These are phyloP conservation scores for Verticillium dahliae DNA, from an alignment of 2,329 filamentous ascomycete species.

Conservation along the genomic window DNA sequence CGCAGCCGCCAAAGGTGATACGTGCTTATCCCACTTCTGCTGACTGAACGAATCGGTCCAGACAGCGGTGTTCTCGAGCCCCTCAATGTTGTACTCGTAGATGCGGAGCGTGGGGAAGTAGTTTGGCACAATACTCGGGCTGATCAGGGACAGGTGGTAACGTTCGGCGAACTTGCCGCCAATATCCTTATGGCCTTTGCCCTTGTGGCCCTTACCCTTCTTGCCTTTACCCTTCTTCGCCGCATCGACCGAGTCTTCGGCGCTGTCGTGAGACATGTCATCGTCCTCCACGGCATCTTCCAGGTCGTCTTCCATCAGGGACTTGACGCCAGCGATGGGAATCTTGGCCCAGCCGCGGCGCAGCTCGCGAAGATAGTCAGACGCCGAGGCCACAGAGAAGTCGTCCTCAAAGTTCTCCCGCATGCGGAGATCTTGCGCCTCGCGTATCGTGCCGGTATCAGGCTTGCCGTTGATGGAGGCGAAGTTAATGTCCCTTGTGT, in stretches of 20 bases:
- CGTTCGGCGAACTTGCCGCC: slow-evolving; percentile 79
- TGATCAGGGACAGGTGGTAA: slow-evolving; percentile 74
- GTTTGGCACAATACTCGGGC: slow-evolving; percentile 85
- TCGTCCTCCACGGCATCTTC: slow-evolving; percentile 12
- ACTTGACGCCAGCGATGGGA: slow-evolving; percentile 40
- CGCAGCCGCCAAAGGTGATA: background rate
- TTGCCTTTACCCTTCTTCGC: slow-evolving; percentile 22
- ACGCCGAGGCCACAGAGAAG: slow-evolving; percentile 60
- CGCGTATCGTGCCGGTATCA: slow-evolving; percentile 11
- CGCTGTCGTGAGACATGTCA: slow-evolving; percentile 10
- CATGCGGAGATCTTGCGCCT: slow-evolving; percentile 5
- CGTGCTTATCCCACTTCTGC: background rate
- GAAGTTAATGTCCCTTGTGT: slow-evolving; percentile 69
- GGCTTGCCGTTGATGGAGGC: slow-evolving; percentile 28
- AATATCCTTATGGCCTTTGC: slow-evolving; percentile 50
- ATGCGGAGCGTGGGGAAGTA: slow-evolving; percentile 86
- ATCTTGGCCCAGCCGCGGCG: slow-evolving; percentile 72
- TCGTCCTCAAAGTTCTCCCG: slow-evolving; percentile 39
- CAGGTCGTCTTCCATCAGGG: slow-evolving; percentile 6
- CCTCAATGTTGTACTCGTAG: slow-evolving; percentile 87
- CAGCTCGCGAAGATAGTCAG: slow-evolving; percentile 73
- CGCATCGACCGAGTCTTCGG: slow-evolving; percentile 12
- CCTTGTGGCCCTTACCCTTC: slow-evolving; percentile 37
- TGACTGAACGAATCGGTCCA: slow-evolving; percentile 31
- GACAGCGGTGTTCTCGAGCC: slow-evolving; percentile 51